Evolutionary conservation across 495 filamentous ascomycete species (phyloP).

Genomic region (Hypoxylon lienhwacheense): DNA sequence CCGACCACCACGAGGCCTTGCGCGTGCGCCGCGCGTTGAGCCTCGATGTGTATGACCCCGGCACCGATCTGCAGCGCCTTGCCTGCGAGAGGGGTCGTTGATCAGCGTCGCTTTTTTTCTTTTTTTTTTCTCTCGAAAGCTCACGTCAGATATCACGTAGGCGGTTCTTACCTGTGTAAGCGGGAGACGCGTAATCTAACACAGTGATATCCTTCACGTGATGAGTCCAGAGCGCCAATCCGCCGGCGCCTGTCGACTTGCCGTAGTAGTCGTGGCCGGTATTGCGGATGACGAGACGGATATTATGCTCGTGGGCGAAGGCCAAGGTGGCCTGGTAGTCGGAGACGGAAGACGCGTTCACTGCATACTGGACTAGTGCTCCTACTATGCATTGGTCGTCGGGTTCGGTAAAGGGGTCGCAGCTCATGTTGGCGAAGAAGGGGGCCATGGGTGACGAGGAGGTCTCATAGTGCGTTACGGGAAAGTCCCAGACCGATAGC

Average conservation of each 20-base stretch:
- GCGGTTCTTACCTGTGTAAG: too few species aligned
- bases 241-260: slow-evolving; percentile 56
- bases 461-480: slow-evolving; percentile 40
- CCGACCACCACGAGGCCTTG: slow-evolving; percentile 48
- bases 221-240: slow-evolving; percentile 56
- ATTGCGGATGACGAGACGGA: slow-evolving; percentile 54
- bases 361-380: slow-evolving; percentile 60
- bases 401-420: slow-evolving; percentile 49
- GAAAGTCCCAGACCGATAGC: slow-evolving; percentile 23
- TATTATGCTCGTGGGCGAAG: slow-evolving; percentile 50
- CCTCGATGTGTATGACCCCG: slow-evolving; percentile 54
- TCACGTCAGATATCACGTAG: too few species aligned
- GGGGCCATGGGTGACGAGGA: slow-evolving; percentile 49
- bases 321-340: slow-evolving; percentile 52
- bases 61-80: slow-evolving; percentile 49
- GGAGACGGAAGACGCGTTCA: slow-evolving; percentile 45
- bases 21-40: slow-evolving; percentile 45
- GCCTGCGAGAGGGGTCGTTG: slow-evolving; percentile 48
- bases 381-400: slow-evolving; percentile 56
- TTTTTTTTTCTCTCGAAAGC: too few species aligned
- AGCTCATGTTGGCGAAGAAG: slow-evolving; percentile 50
- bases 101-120: too few species aligned
- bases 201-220: slow-evolving; percentile 52
- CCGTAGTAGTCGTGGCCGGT: slow-evolving; percentile 65
- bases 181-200: slow-evolving; percentile 42